Conservation (phyloP, 1,284 basidiomycete genomes). For the Ceratobasidium sp. region DNA sequence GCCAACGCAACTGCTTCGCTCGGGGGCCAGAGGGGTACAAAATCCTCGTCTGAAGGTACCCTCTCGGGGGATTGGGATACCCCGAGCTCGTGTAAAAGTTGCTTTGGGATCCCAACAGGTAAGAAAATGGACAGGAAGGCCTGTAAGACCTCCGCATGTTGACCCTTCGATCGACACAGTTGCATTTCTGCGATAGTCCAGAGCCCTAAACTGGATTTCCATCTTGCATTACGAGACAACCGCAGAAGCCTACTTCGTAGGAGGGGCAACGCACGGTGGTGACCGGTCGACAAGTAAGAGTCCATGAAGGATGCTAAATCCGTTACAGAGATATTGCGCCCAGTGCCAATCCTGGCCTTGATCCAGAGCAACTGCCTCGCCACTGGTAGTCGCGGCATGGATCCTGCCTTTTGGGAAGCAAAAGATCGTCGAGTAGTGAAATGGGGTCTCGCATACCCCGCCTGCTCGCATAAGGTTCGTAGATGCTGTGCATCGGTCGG, state of each 20-base stretch:
- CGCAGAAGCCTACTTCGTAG: slow-evolving; percentile 1
- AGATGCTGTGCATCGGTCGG: neutral
- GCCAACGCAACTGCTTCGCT: slow-evolving; percentile 30
- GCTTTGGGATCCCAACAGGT: slow-evolving; percentile 17
- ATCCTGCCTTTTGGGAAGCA: neutral
- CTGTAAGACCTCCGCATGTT: neutral
- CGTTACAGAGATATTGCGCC: neutral
- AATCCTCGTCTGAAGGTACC: neutral
- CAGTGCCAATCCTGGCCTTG: neutral
- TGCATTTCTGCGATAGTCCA: slow-evolving; percentile 32
- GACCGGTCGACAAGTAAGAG: slow-evolving; percentile 5
- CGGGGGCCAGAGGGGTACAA: slow-evolving; percentile 16
- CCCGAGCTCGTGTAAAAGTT: slow-evolving; percentile 11
- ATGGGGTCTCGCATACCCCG: slow-evolving; percentile 6
- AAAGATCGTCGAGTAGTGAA: slow-evolving; percentile 12
- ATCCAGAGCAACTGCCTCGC: slow-evolving; percentile 11
- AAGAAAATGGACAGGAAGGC: slow-evolving; percentile 12
- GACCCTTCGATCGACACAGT: slow-evolving; percentile 15
- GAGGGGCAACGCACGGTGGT: slow-evolving; percentile 9
- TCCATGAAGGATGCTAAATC: slow-evolving; percentile 20
- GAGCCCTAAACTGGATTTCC: neutral
- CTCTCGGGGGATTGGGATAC: neutral
- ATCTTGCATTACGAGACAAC: neutral
- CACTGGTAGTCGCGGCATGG: neutral
- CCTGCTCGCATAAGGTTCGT: neutral